Conservation (phyloP, 2,329 filamentous ascomycete species). For the Laburnicola sp. region DNA sequence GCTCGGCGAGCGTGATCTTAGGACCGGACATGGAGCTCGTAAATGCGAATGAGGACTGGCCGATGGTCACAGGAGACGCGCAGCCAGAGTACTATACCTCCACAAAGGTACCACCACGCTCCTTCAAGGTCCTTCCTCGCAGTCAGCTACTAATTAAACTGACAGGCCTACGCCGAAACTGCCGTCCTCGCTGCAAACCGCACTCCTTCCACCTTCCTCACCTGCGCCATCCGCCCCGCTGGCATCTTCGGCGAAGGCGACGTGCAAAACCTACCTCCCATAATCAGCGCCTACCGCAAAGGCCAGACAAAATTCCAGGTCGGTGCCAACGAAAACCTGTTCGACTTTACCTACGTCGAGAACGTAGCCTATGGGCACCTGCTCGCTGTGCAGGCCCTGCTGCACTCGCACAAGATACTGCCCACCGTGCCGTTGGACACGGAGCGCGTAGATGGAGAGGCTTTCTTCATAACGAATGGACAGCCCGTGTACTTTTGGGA, state of each 20-base stretch:
- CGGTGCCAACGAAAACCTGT: conserved; percentile 56
- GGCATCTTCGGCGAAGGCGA: conserved; percentile 58
- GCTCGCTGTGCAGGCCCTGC: conserved; percentile 54
- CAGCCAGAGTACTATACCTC: conserved; percentile 57
- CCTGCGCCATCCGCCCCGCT: conserved; percentile 54
- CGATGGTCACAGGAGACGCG: conserved; percentile 48
- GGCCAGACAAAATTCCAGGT: conserved; percentile 57
- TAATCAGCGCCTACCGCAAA: conserved; percentile 50
- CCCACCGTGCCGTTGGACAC: conserved; percentile 46
- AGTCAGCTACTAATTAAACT: background rate
- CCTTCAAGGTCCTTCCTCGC: background rate
- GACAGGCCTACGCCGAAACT: conserved; percentile 51
- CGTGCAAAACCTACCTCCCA: conserved; percentile 50
- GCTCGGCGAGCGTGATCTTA: conserved; percentile 54
- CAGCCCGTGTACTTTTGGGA: conserved; percentile 57
- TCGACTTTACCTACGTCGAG: conserved; percentile 58
- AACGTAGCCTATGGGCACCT: conserved; percentile 58
- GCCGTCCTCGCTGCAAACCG: conserved; percentile 56
- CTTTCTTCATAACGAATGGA: conserved; percentile 57
- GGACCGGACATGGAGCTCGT: conserved; percentile 51
- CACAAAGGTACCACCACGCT: conserved; percentile 48
- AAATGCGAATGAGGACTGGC: conserved; percentile 55
- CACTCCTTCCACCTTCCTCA: conserved; percentile 51
- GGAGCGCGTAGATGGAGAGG: conserved; percentile 55
- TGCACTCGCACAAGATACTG: conserved; percentile 47